Base-by-base conservation (phyloP, 495 filamentous ascomycete species). In the Alectoria sarmentosa region DNA sequence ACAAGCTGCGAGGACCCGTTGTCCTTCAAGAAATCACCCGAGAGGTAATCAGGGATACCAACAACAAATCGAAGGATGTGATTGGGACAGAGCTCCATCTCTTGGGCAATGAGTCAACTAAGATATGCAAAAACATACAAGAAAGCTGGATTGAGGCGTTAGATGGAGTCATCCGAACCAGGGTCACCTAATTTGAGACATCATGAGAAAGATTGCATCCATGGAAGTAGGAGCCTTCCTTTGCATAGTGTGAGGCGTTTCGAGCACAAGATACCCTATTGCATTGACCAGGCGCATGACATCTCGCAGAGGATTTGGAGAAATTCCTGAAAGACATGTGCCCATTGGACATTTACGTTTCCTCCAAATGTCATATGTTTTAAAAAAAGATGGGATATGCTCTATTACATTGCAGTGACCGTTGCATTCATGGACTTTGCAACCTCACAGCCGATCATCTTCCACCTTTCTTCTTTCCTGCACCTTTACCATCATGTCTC, bases 401-500 rank as follows among this genome's bases (percentile, higher is more conserved):
- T 13, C 14, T 34, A 1, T 21, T 9, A 32, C 21, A 5, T 9
- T 54, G 49, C 15, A 19, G 14, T 54, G 28, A 54, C 23, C 26
- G 1, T 54, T 54, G 28, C 49, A 17, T 54, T 17, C 6, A 28
- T 15, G 0, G 14, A 32, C 28, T 32, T 19, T 17, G 10, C 28
- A 21, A 48, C 30, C 7, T 56, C 55, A 70, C 39, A 68, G 56
- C 61, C 65, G 54, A 42, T 67, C 58, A 36, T 71, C 68, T 54
- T 69, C 61, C 9, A 39, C 72, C 54, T 75, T 73, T 28, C 70
- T 67, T 37, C 70, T 68, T 64, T 73, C 69, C 60, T 70, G 69
- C 70, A 74, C 74, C 56, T 71, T 71, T 2, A 70, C 67, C 23
- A 73, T 37, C n/a, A 79, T 61, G 21, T 75, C 77, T 28, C 67